Base-by-base conservation (phyloP, 768 basidiomycete genomes). In the Trametes villosa region DNA sequence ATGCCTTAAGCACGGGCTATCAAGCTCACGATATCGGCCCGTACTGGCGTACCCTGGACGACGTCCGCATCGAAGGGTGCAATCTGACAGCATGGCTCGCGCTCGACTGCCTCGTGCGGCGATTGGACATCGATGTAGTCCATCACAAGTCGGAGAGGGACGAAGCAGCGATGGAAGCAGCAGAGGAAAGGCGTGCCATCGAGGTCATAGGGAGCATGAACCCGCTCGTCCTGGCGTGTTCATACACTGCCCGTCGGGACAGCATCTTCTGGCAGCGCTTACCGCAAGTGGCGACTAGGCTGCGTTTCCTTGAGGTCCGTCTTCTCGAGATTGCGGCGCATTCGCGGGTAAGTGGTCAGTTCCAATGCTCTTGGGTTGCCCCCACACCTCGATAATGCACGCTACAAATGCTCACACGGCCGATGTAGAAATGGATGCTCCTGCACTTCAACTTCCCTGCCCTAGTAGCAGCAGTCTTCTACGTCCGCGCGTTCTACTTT, bases 261-360 rank as follows among this genome's bases (percentile, higher is more conserved):
- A 52, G 52, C 44, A 18, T 47, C 31, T 56, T 62, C 49, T 62
- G 60, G 54, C n/a, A 15, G 34, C 48, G 42, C 4, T 49, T 62
- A 4, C 54, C 49, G 3, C 26, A 22, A 1, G 47, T 62, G 7
- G 60, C 49, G 33, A 26, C 13, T 2, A 38, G 45, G 30, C 55
- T 62, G 24, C 55, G 60, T 20, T 57, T 62, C 49, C 42, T 62
- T 9, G 60, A 62, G 3, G 54, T 46, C 15, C 30, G 49, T 27
- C 33, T 57, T n/a, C 36, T 52, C 42, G 54, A 62, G 50, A 41
- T 51, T 1, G 22, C 27, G 13, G 45, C 33, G 7, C 26, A 57
- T 31, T 49, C 49, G 6, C 52, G 27, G 40, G 44, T 50, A 29
- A 18, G 49, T 51, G 4, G 13, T 29, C 17, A 4, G 20, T 30